Evolutionary conservation across 2,329 filamentous ascomycete genomes (phyloP), one percentile per base, ranked within the genome.

Genomic region (Fusarium nanum): DNA sequence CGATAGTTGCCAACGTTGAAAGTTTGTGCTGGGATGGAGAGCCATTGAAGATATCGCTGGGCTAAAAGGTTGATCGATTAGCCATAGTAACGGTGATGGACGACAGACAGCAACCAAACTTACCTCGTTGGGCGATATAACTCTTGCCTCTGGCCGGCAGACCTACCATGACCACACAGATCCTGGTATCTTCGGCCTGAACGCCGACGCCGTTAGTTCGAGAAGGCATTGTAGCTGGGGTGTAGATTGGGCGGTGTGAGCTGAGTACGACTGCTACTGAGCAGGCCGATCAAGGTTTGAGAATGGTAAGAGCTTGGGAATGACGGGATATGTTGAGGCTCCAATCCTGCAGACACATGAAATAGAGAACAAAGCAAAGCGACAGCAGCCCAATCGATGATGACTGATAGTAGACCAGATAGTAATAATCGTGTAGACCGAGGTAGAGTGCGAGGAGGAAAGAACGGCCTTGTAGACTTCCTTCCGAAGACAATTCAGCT

Each of bases 1-100:
- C 96, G 93, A 80, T 99, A 99, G 78, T 91, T 94, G 79, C 96
- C 96, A 71, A 99, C 96, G 74, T 99, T 99, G 89, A 99, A 99
- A 70, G 94, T 95, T 80, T 94, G 91, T 63, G 96, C 92, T 41
- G 93, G 91, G 77, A 99, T 94, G 27, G 94, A 97, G 63, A 98
- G 91, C 96, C 96, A 99, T 80, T 93, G 92, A 37, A 99, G 90
- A 82, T 99, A 99, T 65, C 96, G 91, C 80, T 96, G 92, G 66
- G 94, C 93, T 96, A 64, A 13, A 20, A 32, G 23, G 14, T 42
- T 27, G 42, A 20, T 34, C 42, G 23, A 59, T 75, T 27, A 75
- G 58, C 37, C 23, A 60, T 44, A 30, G 46, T 61, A 40, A 20
- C 41, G 37, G 13, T 10, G 18, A 53, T 25, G 22, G 18, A 18